phyloP scores from a whole-genome alignment of 1,284 basidiomycete genomes.

The Trametes polyzona region DNA sequence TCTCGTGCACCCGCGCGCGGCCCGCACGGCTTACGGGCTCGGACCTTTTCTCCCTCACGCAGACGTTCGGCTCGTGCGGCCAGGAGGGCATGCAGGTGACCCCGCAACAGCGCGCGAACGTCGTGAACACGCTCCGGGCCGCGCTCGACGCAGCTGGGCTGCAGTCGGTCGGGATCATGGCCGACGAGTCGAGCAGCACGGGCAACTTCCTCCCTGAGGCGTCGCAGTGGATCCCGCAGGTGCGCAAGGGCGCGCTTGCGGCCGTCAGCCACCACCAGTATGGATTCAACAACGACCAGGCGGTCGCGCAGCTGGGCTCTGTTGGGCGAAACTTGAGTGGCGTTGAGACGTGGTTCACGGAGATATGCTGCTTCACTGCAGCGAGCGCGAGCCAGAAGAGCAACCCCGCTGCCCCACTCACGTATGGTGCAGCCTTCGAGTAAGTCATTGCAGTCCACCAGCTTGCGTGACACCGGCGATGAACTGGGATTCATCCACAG shows the following conservation, averaged over 20 bases:
- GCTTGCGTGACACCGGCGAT: not conserved
- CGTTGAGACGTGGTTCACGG: constrained; percentile 32
- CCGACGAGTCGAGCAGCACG: constrained; percentile 30
- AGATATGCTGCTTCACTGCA: constrained; percentile 33
- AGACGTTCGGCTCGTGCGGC: constrained; percentile 26
- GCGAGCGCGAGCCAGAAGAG: constrained; percentile 10
- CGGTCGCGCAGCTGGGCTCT: constrained; percentile 22
- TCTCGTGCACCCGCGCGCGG: not conserved
- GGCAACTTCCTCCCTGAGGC: constrained; percentile 30
- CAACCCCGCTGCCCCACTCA: constrained; percentile 15
- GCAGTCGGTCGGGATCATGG: constrained; percentile 28
- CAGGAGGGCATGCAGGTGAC: constrained; percentile 39
- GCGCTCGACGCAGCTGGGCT: constrained; percentile 22
- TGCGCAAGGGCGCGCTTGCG: constrained; percentile 26
- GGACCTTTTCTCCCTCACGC: not conserved
- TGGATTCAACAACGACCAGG: constrained; percentile 25
- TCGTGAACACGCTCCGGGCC: constrained; percentile 29
- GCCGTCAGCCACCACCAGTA: constrained; percentile 35
- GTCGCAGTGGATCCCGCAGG: constrained; percentile 30
- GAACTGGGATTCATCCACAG: not conserved
- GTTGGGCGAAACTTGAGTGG: constrained; percentile 28
- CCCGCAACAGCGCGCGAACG: constrained; percentile 32
- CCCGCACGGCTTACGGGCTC: not conserved
- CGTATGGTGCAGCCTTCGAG: constrained; percentile 17
- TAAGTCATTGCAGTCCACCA: not conserved